These are phyloP conservation scores for Deuterostichococcus epilithicus DNA, from an alignment of 139 green algal species.

Conservation along the genomic window DNA sequence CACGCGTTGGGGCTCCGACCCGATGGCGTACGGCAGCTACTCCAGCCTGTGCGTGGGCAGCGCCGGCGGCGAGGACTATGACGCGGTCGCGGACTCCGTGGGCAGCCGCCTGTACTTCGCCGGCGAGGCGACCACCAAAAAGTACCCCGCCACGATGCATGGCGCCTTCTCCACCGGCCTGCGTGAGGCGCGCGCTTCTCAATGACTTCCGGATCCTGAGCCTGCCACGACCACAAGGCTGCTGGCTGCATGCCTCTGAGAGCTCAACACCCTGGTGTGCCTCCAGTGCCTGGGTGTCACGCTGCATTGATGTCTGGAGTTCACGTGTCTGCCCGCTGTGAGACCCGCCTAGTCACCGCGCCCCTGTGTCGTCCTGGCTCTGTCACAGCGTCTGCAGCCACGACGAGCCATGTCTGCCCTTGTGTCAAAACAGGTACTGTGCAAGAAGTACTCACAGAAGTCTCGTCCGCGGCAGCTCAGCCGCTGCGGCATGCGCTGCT, in stretches of 20 bases:
- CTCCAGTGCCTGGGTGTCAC: not conserved
- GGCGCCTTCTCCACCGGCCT: conserved; percentile 83
- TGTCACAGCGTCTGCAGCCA: too few species aligned
- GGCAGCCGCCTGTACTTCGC: conserved; percentile 80
- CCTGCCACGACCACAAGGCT: not conserved
- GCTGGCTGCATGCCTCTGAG: not conserved
- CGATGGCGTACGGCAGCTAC: conserved; percentile 81
- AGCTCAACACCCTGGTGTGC: too few species aligned
- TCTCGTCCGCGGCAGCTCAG: too few species aligned
- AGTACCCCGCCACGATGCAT: conserved; percentile 97
- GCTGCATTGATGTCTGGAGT: too few species aligned
- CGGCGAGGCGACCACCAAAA: conserved; percentile 82
- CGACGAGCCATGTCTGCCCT: too few species aligned
- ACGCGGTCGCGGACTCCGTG: conserved; percentile 66
- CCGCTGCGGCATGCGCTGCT: not conserved
- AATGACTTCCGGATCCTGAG: not conserved
- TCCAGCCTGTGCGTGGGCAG: conserved; percentile 73
- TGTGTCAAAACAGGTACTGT: too few species aligned
- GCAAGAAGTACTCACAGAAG: too few species aligned
- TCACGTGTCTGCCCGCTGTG: too few species aligned
- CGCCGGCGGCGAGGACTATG: conserved; percentile 80
- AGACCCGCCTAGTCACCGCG: too few species aligned
- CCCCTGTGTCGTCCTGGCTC: too few species aligned
- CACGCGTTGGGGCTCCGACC: conserved; percentile 85
- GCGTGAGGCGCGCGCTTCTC: conserved; percentile 8